Percentiles rank a stretch among this genome's conserved stretches.
These are phyloP conservation scores for Neurospora africana DNA, from an alignment of 495 filamentous ascomycete species.

Conservation along the genomic window DNA sequence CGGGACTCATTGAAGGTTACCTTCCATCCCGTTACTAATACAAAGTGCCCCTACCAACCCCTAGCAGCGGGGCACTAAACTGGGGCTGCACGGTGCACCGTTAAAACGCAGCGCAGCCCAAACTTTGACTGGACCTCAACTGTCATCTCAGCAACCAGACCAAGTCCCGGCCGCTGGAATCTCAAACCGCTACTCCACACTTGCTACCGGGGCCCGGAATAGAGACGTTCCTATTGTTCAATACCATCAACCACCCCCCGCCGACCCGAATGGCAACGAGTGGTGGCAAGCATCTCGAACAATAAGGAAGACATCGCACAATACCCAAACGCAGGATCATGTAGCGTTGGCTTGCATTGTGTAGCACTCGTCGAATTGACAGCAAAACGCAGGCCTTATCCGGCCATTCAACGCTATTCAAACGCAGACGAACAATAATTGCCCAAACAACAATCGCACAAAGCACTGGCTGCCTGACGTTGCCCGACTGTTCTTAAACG, in stretches of 20 bases:
- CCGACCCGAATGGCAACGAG: neutral
- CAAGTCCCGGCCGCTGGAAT: neutral
- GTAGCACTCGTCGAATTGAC: neutral
- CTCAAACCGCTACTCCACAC: neutral
- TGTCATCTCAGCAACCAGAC: neutral
- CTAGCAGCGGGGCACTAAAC: neutral
- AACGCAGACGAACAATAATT: neutral
- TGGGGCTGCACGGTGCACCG: neutral
- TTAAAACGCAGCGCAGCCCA: neutral
- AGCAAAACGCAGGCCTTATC: neutral
- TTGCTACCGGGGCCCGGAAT: neutral
- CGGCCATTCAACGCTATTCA: neutral
- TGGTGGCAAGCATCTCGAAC: neutral
- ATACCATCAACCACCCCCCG: neutral
- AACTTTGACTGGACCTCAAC: neutral
- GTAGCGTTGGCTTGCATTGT: neutral
- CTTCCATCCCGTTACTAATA: neutral
- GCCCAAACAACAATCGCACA: constrained; percentile 4
- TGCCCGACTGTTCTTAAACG: constrained; percentile 3
- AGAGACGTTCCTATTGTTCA: neutral
- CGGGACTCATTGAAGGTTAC: neutral
- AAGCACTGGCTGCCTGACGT: constrained; percentile 4
- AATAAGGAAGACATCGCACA: neutral
- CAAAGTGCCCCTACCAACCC: neutral
- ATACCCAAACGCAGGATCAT: neutral